These are phyloP conservation scores for Chytriomyces confervae DNA, from an alignment of 192 early-diverging fungal genomes.

Conservation along the genomic window DNA sequence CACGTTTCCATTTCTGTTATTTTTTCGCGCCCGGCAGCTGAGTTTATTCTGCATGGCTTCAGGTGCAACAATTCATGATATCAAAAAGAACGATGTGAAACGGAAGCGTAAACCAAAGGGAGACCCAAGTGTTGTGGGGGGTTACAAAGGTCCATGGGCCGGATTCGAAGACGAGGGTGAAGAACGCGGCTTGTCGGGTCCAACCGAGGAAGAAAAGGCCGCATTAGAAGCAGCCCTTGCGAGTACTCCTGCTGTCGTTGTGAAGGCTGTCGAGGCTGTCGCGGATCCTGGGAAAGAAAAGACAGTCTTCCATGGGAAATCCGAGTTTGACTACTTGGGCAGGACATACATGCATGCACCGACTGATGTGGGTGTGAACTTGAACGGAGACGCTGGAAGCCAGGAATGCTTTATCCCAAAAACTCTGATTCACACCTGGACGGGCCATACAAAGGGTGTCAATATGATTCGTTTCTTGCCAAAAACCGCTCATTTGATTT, in stretches of 20 bases:
- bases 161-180: conserved; percentile 85
- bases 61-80: conserved; percentile 64
- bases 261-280: conserved; percentile 35
- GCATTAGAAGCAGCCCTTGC: conserved; percentile 43
- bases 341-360: conserved; percentile 97
- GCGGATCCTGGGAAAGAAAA: conserved; percentile 70
- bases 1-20: not conserved
- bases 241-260: conserved; percentile 28
- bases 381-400: conserved; percentile 72
- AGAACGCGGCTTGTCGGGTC: conserved; percentile 42
- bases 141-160: conserved; percentile 94
- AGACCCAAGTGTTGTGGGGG: conserved; percentile 74
- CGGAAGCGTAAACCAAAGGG: conserved; percentile 78
- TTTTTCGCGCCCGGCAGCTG: not conserved
- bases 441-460: conserved; percentile 90
- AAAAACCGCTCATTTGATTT: conserved; percentile 83
- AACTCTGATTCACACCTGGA: conserved; percentile 85
- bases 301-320: conserved; percentile 85
- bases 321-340: conserved; percentile 89
- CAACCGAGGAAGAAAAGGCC: conserved; percentile 56
- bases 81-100: conserved; percentile 51
- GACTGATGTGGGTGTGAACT: conserved; percentile 79
- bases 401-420: conserved; percentile 90
- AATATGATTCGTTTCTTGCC: conserved; percentile 92
- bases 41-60: conserved; percentile 20